Conservation (phyloP, 1,284 basidiomycete species). For the Mycena citricolor region DNA sequence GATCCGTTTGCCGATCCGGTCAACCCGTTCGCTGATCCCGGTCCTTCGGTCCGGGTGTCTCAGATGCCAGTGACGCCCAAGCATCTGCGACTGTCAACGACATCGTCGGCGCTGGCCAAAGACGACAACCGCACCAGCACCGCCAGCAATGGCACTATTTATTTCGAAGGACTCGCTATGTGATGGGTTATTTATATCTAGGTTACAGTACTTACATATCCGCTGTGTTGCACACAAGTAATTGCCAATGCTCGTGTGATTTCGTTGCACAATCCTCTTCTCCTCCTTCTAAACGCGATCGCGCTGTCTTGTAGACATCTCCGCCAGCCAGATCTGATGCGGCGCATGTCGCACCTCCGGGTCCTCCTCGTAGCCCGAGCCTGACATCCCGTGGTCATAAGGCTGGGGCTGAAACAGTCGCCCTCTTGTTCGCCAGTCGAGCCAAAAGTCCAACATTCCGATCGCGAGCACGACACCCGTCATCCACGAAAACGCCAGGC, state of each 20-base stretch:
- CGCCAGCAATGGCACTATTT: constrained; percentile 17
- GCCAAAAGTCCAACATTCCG: constrained; percentile 1
- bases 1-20: constrained; percentile 22
- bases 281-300: too few relatives aligned
- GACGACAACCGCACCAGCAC: constrained; percentile 1
- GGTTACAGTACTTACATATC: too few relatives aligned
- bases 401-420: too few relatives aligned
- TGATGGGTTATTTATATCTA: too few relatives aligned
- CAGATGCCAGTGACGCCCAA: constrained; percentile 21
- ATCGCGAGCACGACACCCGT: constrained; percentile 16
- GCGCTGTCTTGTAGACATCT: too few relatives aligned
- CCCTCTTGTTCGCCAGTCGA: constrained; percentile 11
- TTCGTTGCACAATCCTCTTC: too few relatives aligned
- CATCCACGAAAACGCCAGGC: constrained; percentile 13
- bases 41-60: constrained; percentile 14
- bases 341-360: too few relatives aligned
- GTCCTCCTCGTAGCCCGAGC: too few relatives aligned
- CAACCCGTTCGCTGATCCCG: constrained; percentile 18
- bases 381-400: too few relatives aligned
- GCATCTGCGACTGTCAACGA: constrained; percentile 21
- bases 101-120: constrained; percentile 19
- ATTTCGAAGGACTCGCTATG: constrained; percentile 19
- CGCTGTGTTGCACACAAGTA: too few relatives aligned
- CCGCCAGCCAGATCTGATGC: too few relatives aligned
- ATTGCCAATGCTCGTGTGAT: too few relatives aligned